Conservation (phyloP, 179 eudicot genomes). For the Camellia oleifera region DNA sequence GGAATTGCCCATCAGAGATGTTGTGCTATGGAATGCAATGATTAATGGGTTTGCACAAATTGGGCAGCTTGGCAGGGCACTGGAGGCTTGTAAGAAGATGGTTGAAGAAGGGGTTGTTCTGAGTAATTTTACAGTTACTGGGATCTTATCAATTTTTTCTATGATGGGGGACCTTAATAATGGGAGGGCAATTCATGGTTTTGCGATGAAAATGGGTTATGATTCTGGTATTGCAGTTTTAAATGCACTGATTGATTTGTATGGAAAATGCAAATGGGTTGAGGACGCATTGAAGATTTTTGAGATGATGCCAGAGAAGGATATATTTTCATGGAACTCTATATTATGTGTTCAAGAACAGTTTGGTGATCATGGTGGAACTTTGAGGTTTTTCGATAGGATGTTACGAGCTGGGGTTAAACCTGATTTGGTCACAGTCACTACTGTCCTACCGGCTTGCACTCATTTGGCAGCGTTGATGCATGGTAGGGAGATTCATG, state of each 20-base stretch:
- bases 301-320: slow-evolving; percentile 29
- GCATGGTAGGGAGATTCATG: slow-evolving; percentile 41
- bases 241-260: slow-evolving; percentile 50
- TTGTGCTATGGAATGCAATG: slow-evolving; percentile 59
- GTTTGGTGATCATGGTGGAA: slow-evolving; percentile 31
- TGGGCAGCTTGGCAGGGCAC: slow-evolving; percentile 30
- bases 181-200: slow-evolving; percentile 42
- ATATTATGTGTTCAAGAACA: slow-evolving; percentile 37
- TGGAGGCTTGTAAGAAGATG: slow-evolving; percentile 34
- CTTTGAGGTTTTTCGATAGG: slow-evolving; percentile 28
- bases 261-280: slow-evolving; percentile 39
- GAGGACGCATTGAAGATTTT: slow-evolving; percentile 32
- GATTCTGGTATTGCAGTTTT: slow-evolving; percentile 29
- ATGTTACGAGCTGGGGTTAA: slow-evolving; percentile 29
- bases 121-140: slow-evolving; percentile 37
- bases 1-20: slow-evolving; percentile 46
- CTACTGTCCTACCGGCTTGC: slow-evolving; percentile 43
- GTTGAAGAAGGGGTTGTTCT: slow-evolving; percentile 25
- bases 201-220: slow-evolving; percentile 31
- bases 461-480: slow-evolving; percentile 36
- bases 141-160: slow-evolving; percentile 34
- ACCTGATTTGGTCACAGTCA: slow-evolving; percentile 42
- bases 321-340: slow-evolving; percentile 45
- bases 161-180: slow-evolving; percentile 24
- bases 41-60: slow-evolving; percentile 46